Base-by-base conservation (phyloP, 352 stramenopile species). In the Pythium phragmiticola region DNA sequence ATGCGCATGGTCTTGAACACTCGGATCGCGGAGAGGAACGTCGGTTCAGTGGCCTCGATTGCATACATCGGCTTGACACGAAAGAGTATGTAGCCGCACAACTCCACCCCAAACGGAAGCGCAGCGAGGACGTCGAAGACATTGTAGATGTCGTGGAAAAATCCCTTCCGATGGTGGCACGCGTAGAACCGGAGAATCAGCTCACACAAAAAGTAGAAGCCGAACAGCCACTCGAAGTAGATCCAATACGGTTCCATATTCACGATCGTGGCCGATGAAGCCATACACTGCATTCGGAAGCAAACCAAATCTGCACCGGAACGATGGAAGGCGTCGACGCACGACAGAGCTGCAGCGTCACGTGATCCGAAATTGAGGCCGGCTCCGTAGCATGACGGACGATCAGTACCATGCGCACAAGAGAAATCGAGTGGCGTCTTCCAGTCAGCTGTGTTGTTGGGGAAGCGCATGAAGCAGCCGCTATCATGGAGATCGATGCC, bases 171-270 rank as follows among this genome's bases (percentile, higher is more conserved):
- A 21, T 83, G 57, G 3, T 75, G 72, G 0, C 65, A 78, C 4
- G 77, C 75, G 48, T 80, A 84, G 54, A 90, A 85, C 1, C 81
- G 81, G 12, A 92, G 56, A 9, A 70, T 39, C 28, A 90, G 62
- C 46, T 94, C 83, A n/a, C 69, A 6, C 41, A 73, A 73, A 56
- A 94, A 94, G 5, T 66, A 33, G 4, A 82, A 48, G 0, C 81
- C 83, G 43, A 92, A 90, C 7, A 66, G 69, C 73, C 72, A 89
- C 48, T 94, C 85, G 37, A 91, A 79, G 58, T 84, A 90, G 51
- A 91, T 84, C 84, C 84, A 93, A 39, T 88, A 81, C 14, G 75
- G 74, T 19, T 76, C 72, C 84, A 93, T 91, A 52, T 89, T 74
- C 43, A 84, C 51, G 14, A 84, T 61, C 39, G 75, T 74, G 9